A percentile compares a stretch with the other conserved stretches of the same genome.
These are phyloP conservation scores for Sugiyamaella pinicola DNA, from an alignment of 1,139 yeast genomes.

Conservation along the genomic window DNA sequence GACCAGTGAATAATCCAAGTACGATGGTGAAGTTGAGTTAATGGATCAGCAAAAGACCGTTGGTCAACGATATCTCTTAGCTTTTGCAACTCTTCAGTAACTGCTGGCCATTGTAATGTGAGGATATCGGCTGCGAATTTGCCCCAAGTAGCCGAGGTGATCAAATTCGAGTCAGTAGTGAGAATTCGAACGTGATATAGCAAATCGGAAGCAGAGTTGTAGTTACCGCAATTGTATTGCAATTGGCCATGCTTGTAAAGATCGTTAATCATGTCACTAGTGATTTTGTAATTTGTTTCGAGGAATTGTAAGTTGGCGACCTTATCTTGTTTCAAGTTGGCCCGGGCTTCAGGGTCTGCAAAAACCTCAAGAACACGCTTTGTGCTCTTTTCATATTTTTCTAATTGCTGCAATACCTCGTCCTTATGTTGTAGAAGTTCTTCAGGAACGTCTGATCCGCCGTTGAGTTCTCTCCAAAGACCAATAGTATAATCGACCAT, in stretches of 20 bases:
- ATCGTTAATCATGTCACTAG: conserved; percentile 53
- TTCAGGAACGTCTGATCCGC: conserved; percentile 44
- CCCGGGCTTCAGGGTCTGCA: conserved; percentile 51
- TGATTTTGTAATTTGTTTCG: conserved; percentile 48
- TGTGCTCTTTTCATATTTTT: conserved; percentile 49
- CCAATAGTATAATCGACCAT: conserved; percentile 54
- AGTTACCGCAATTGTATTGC: conserved; percentile 63
- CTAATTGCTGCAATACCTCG: conserved; percentile 46
- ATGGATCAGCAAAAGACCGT: conserved; percentile 54
- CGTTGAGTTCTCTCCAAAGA: conserved; percentile 48
- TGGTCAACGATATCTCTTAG: conserved; percentile 60
- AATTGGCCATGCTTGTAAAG: conserved; percentile 59
- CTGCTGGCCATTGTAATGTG: conserved; percentile 53
- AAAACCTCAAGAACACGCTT: conserved; percentile 51
- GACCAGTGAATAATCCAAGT: conserved; percentile 71
- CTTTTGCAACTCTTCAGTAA: conserved; percentile 54
- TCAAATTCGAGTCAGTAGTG: conserved; percentile 52
- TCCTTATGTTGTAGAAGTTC: conserved; percentile 47
- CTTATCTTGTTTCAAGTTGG: conserved; percentile 56
- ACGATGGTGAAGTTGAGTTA: conserved; percentile 60
- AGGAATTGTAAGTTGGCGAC: conserved; percentile 52
- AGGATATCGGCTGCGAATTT: conserved; percentile 60
- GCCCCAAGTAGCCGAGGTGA: conserved; percentile 65
- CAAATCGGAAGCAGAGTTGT: conserved; percentile 57
- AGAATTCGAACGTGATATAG: conserved; percentile 57